phyloP scores from a whole-genome alignment of 2,329 filamentous ascomycete genomes.

The Xylariaceae sp. region DNA sequence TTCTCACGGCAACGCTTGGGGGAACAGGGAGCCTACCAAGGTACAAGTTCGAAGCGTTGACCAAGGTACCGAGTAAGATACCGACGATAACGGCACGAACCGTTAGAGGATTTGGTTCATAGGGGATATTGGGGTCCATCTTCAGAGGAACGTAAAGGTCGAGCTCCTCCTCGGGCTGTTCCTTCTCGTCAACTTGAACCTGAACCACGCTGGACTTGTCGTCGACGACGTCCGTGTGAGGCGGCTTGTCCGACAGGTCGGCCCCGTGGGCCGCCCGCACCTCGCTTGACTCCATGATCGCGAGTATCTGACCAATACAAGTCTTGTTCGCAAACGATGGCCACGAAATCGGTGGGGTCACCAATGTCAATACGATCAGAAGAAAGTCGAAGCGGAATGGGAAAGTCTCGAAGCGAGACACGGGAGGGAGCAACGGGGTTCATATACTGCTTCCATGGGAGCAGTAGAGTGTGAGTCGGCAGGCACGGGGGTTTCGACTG shows the following conservation, averaged over 20 bases:
- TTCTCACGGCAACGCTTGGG: not conserved
- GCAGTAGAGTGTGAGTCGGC: not conserved
- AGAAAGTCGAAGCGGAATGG: constrained; percentile 1
- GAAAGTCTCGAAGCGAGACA: not conserved
- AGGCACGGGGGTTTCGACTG: not conserved
- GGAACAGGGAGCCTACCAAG: constrained; percentile 41
- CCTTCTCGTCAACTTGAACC: constrained; percentile 27
- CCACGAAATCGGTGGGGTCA: constrained; percentile 3
- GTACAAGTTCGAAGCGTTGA: constrained; percentile 55
- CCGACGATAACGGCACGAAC: constrained; percentile 48
- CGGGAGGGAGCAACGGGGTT: constrained; percentile 9
- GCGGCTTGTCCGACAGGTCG: constrained; percentile 18
- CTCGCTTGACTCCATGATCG: constrained; percentile 26
- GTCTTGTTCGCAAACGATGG: constrained; percentile 16
- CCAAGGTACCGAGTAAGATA: constrained; percentile 47
- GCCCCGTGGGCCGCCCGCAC: constrained; percentile 21
- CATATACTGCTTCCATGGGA: constrained; percentile 12
- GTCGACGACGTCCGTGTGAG: constrained; percentile 12
- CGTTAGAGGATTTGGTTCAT: constrained; percentile 42
- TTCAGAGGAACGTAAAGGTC: constrained; percentile 39
- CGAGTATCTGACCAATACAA: constrained; percentile 18
- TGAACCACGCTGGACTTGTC: constrained; percentile 22
- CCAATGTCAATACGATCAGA: constrained; percentile 7
- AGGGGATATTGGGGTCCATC: constrained; percentile 33
- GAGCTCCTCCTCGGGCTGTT: constrained; percentile 30